Evolutionary conservation across 352 stramenopile species (phyloP).

Genomic region (Pythium phragmiticola): DNA sequence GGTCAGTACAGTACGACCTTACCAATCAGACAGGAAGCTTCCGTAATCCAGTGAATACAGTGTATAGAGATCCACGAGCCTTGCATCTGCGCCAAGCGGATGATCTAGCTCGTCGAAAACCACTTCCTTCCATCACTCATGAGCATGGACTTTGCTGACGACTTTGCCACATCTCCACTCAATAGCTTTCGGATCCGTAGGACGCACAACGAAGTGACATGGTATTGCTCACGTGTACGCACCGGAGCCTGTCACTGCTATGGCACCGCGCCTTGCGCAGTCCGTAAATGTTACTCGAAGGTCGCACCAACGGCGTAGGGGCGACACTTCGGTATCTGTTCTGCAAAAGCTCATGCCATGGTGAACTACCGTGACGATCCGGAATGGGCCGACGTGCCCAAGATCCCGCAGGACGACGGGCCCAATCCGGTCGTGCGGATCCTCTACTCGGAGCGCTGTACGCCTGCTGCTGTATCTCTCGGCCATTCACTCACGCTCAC

Average conservation of each 20-base stretch:
- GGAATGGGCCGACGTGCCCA: slow-evolving; percentile 75
- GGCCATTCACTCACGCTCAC: not conserved
- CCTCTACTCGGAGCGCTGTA: slow-evolving; percentile 70
- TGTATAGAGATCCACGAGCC: not conserved
- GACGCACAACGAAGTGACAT: no score
- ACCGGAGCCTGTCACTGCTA: no score
- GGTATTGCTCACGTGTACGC: no score
- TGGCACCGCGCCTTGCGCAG: no score
- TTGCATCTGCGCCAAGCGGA: not conserved
- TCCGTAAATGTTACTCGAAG: slow-evolving; percentile 16
- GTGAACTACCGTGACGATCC: slow-evolving; percentile 71
- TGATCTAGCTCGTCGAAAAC: not conserved
- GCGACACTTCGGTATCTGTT: not conserved
- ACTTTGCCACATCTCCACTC: no score
- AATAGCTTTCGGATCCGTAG: no score
- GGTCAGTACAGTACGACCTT: not conserved
- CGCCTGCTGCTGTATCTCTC: slow-evolving; percentile 18
- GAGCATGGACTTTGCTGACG: no score
- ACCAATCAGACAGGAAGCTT: not conserved
- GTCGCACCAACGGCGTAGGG: slow-evolving; percentile 11
- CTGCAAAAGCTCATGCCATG: not conserved
- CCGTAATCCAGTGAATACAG: not conserved
- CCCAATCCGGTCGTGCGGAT: slow-evolving; percentile 79
- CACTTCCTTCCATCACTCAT: no score
- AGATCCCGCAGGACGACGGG: slow-evolving; percentile 83